phyloP scores from a whole-genome alignment of 2,329 filamentous ascomycete species.

The Fusarium torreyae region DNA sequence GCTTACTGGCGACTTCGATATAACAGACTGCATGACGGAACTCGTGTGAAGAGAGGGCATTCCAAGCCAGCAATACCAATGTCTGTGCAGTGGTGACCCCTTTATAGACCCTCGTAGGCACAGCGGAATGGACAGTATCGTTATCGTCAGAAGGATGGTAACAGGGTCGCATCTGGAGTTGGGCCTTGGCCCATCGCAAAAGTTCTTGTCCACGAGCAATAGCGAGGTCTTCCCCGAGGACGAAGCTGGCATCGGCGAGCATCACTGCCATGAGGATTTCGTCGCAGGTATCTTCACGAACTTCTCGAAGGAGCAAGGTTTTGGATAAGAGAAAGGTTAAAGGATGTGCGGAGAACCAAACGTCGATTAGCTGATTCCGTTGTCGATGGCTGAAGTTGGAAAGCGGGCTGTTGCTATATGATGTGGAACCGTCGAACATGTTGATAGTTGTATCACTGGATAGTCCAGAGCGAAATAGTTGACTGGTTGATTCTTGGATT shows the following conservation, averaged over 20 bases:
- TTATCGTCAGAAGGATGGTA: constrained; percentile 38
- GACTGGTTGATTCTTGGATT: constrained; percentile 47
- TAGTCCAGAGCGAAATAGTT: constrained; percentile 51
- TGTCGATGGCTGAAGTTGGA: constrained; percentile 53
- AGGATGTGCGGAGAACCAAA: constrained; percentile 60
- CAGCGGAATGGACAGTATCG: constrained; percentile 46
- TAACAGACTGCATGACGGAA: constrained; percentile 56
- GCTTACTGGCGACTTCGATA: constrained; percentile 53
- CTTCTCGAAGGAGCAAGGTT: constrained; percentile 57
- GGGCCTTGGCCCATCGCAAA: constrained; percentile 54
- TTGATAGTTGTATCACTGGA: constrained; percentile 48
- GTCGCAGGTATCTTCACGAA: constrained; percentile 58
- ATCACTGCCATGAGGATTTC: constrained; percentile 58
- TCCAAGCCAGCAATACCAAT: constrained; percentile 57
- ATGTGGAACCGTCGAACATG: constrained; percentile 52
- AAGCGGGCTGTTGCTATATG: constrained; percentile 49
- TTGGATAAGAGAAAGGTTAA: constrained; percentile 60
- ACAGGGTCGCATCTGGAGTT: constrained; percentile 52
- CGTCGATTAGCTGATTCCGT: constrained; percentile 57
- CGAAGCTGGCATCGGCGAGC: constrained; percentile 57
- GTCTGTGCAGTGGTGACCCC: constrained; percentile 54
- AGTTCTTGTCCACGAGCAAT: constrained; percentile 52
- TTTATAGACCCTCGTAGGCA: constrained; percentile 54
- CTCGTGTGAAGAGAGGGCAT: constrained; percentile 52
- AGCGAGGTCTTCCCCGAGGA: constrained; percentile 50